Percentiles rank a stretch among this genome's conserved stretches.
phyloP scores from a whole-genome alignment of 345 rosid genomes.

The Pelargonium nanum region DNA sequence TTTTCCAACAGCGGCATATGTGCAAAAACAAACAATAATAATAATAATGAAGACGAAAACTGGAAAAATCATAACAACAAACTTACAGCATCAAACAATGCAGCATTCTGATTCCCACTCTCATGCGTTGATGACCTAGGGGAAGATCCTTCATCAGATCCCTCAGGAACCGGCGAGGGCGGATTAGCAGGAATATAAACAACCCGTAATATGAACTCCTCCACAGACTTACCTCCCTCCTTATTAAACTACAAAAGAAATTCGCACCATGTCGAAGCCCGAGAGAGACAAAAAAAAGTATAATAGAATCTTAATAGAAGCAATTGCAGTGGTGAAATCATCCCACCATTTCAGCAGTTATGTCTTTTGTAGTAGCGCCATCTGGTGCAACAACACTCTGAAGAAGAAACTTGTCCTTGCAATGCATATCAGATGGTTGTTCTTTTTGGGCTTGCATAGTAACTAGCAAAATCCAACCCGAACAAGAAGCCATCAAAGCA shows the following conservation, averaged over 20 bases:
- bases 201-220: conserved; percentile 71
- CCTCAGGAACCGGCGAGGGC: conserved; percentile 87
- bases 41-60: not conserved
- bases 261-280: not conserved
- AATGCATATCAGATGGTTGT: conserved; percentile 70
- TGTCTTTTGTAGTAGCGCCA: conserved; percentile 46
- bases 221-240: conserved; percentile 44
- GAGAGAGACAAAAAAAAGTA: not conserved
- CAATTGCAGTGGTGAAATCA: not conserved
- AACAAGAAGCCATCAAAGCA: conserved; percentile 3
- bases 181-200: conserved; percentile 74
- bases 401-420: conserved; percentile 84
- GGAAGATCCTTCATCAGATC: conserved; percentile 77
- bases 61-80: not conserved
- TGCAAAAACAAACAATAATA: not conserved
- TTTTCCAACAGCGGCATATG: too few relatives aligned
- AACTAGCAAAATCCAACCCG: conserved; percentile 31
- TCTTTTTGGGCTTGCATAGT: conserved; percentile 91
- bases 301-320: not conserved
- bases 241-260: conserved; percentile 49
- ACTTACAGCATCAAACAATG: conserved; percentile 42
- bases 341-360: conserved; percentile 55
- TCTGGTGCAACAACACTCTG: conserved; percentile 56
- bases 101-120: conserved; percentile 31
- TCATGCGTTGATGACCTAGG: conserved; percentile 48